Percentiles rank a stretch among this genome's conserved stretches.
These are phyloP conservation scores for Marchantia polymorpha DNA, from an alignment of 225 moss, liverwort and hornwort genomes.

Conservation along the genomic window DNA sequence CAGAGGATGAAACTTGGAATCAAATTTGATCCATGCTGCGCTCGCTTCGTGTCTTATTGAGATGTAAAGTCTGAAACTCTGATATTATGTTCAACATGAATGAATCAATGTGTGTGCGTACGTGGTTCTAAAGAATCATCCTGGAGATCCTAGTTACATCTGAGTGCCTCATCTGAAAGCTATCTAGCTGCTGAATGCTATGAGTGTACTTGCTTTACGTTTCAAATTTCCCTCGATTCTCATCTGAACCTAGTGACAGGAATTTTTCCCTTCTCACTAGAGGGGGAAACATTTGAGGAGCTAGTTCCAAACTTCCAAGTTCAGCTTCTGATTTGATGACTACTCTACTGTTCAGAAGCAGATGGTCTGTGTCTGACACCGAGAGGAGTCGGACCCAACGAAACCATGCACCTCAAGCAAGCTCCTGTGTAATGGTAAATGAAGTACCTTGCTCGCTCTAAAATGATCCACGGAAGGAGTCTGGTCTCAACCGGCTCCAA, in stretches of 20 bases:
- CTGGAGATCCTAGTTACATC: slow-evolving; percentile 1
- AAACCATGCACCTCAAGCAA: neutral
- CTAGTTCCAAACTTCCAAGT: neutral
- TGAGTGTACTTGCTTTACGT: neutral
- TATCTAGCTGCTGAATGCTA: slow-evolving; percentile 11
- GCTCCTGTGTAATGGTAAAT: neutral
- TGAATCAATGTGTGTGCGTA: slow-evolving; percentile 3
- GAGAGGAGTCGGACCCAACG: neutral
- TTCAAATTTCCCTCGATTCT: neutral
- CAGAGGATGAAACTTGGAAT: neutral
- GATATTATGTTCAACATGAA: neutral
- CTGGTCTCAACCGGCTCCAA: slow-evolving; percentile 45
- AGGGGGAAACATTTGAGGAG: slow-evolving; percentile 6
- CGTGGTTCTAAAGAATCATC: slow-evolving; percentile 3
- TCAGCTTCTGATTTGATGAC: neutral
- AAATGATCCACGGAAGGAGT: neutral
- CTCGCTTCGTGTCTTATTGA: slow-evolving; percentile 8
- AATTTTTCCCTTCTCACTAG: slow-evolving; percentile 9
- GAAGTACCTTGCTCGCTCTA: neutral
- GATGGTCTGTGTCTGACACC: neutral
- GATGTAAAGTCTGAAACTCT: slow-evolving; percentile 7
- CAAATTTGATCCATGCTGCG: slow-evolving; percentile 8
- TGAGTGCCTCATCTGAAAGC: neutral
- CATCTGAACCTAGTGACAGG: neutral
- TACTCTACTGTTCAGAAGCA: neutral